Base-by-base conservation (phyloP, 2,329 filamentous ascomycete genomes). In the Phialemonium atrogriseum region DNA sequence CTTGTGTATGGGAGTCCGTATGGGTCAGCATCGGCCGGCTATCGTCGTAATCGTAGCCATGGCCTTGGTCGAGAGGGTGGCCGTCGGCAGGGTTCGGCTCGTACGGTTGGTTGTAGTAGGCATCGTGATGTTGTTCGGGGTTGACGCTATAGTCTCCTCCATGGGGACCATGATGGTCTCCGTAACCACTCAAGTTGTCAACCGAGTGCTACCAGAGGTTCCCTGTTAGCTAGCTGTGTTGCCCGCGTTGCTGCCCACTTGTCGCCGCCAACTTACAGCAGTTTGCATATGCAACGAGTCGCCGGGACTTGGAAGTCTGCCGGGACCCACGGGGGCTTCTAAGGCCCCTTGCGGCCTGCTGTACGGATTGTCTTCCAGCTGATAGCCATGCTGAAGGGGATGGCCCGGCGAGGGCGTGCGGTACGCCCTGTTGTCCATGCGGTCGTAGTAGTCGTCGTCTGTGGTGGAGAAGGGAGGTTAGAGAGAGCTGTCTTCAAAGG, bases 61-160 rank as follows among this genome's bases (percentile, higher is more conserved):
- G 35, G 24, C 68, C 64, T 13, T 66, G 63, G 9, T 70, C 66
- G 12, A 40, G 34, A 42, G 80, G 78, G 15, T 58, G 66, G 10
- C 49, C 68, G 14, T 80, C 75, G 22, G 73, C 63, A 5, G 69
- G 68, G 8, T 72, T 64, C 10, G 85, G 83, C 43, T 87, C 73
- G 56, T 94, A 94, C 2, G 85, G 81, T 44, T 82, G 77, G 46
- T 80, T 84, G 55, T 83, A 89, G 63, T 94, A 94, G 34, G 77
- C 74, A 56, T 94, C 85, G 52, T 91, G 85, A 49, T 94, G 86
- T 36, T 80, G 78, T 54, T 93, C 80, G 8, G 89, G 87, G 49
- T 86, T 78, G 38, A 94, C 60, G 4, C 77, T 67, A 54, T 91
- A 88, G 34, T 87, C 82, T 36, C 68, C 66, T 39, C 66, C 67